phyloP scores from a whole-genome alignment of 1,284 basidiomycete genomes.

The Cryptococcus floricola region DNA sequence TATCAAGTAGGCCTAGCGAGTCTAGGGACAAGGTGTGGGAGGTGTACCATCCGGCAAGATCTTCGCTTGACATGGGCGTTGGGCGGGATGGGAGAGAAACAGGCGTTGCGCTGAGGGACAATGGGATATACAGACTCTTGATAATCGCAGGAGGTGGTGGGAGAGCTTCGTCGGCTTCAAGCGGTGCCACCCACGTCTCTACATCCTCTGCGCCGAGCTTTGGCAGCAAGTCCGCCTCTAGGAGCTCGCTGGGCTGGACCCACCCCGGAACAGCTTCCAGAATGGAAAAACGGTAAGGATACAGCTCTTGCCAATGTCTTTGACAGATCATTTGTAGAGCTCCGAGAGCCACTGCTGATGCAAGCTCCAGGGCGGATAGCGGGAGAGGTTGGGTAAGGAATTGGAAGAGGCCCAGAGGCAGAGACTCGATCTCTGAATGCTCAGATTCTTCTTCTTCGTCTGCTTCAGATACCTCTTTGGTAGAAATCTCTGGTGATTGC shows the following conservation, averaged over 20 bases:
- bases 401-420: constrained; percentile 57
- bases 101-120: not conserved
- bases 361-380: constrained; percentile 61
- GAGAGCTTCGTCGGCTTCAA: not conserved
- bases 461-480: not conserved
- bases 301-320: constrained; percentile 59
- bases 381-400: constrained; percentile 64
- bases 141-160: not conserved
- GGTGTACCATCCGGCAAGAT: constrained; percentile 71
- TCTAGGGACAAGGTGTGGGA: constrained; percentile 62
- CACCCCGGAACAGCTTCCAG: constrained; percentile 71
- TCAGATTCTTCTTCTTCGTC: not conserved
- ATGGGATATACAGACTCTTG: not conserved
- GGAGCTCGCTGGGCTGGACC: constrained; percentile 56
- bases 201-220: constrained; percentile 53
- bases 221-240: constrained; percentile 64
- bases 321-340: constrained; percentile 60
- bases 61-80: constrained; percentile 32
- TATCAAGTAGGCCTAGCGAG: constrained; percentile 69
- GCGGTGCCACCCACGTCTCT: constrained; percentile 46
- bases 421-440: constrained; percentile 7
- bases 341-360: constrained; percentile 59
- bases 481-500: not conserved
- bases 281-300: constrained; percentile 66
- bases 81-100: not conserved